Conservation (phyloP, 495 filamentous ascomycete species). For the Lineolata rhizophorae region DNA sequence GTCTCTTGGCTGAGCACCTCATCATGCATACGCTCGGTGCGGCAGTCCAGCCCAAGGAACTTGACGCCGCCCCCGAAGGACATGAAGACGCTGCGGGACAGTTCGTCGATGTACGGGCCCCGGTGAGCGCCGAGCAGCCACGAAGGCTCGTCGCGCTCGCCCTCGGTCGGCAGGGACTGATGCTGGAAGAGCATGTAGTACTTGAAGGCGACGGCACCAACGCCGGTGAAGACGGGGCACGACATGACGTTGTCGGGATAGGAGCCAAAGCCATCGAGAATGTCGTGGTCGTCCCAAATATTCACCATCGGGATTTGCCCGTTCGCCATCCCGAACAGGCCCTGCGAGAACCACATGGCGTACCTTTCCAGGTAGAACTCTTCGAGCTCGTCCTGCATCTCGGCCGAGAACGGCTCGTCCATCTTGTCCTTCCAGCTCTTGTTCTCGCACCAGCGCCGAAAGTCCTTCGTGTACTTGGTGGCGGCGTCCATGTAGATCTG, state of each 20-base stretch:
- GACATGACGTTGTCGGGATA: constrained; percentile 85
- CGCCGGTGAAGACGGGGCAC: constrained; percentile 69
- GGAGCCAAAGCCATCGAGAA: constrained; percentile 90
- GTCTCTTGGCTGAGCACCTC: constrained; percentile 62
- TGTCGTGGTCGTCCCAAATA: constrained; percentile 94
- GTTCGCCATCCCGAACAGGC: constrained; percentile 75
- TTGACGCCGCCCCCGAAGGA: constrained; percentile 53
- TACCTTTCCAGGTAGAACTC: constrained; percentile 72
- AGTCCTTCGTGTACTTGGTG: constrained; percentile 46
- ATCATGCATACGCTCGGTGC: constrained; percentile 70
- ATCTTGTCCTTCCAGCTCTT: constrained; percentile 66
- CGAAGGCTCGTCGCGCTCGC: constrained; percentile 62
- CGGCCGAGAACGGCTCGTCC: constrained; percentile 41
- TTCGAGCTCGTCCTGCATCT: constrained; percentile 73
- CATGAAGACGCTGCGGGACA: constrained; percentile 73
- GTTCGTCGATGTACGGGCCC: constrained; percentile 78
- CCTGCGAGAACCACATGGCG: constrained; percentile 82
- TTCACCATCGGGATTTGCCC: constrained; percentile 97
- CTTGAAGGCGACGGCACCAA: constrained; percentile 85
- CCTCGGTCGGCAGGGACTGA: constrained; percentile 63
- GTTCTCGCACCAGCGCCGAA: constrained; percentile 63
- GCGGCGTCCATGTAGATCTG: constrained; percentile 88
- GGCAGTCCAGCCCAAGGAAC: constrained; percentile 73
- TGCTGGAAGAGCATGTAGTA: constrained; percentile 98
- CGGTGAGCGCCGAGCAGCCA: constrained; percentile 64